These are phyloP conservation scores for Vigna reflexopilosa DNA, from an alignment of 306 rosid species.

Conservation along the genomic window DNA sequence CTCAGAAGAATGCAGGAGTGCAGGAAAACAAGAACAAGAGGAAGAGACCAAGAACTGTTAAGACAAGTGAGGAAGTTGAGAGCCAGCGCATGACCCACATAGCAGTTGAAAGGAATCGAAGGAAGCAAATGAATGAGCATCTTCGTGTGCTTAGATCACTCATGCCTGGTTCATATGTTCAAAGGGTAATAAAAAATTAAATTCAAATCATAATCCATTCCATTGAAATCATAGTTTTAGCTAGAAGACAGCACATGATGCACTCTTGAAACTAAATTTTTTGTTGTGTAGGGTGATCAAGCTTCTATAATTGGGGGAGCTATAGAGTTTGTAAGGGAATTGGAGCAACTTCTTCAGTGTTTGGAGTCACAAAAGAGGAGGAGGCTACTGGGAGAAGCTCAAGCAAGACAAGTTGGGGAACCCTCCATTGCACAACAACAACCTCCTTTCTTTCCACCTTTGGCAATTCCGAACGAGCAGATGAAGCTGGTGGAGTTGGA, in stretches of 20 bases:
- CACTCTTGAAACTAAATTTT: neutral
- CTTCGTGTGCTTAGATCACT: constrained; percentile 91
- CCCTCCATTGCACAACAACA: constrained; percentile 43
- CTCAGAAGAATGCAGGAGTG: constrained; percentile 37
- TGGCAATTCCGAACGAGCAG: constrained; percentile 61
- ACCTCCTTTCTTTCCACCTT: constrained; percentile 58
- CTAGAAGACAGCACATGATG: neutral
- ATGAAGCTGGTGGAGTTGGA: constrained; percentile 69
- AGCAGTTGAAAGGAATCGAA: constrained; percentile 85
- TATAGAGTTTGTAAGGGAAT: constrained; percentile 91
- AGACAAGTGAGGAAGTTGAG: constrained; percentile 89
- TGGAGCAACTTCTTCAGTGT: constrained; percentile 94
- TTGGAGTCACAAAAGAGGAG: constrained; percentile 91
- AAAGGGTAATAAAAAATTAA: constrained; percentile 59
- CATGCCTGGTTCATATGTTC: constrained; percentile 98
- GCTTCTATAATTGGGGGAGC: constrained; percentile 99
- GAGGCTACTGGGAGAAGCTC: constrained; percentile 75
- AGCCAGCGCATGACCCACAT: constrained; percentile 97
- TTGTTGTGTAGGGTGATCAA: constrained; percentile 77
- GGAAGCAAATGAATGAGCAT: constrained; percentile 98
- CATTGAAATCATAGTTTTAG: neutral
- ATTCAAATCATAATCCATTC: too few relatives aligned
- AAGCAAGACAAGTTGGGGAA: constrained; percentile 60
- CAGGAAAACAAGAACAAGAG: constrained; percentile 66
- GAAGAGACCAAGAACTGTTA: constrained; percentile 72